These are phyloP conservation scores for Pyricularia sp. DNA, from an alignment of 2,329 filamentous ascomycete genomes.

Conservation along the genomic window DNA sequence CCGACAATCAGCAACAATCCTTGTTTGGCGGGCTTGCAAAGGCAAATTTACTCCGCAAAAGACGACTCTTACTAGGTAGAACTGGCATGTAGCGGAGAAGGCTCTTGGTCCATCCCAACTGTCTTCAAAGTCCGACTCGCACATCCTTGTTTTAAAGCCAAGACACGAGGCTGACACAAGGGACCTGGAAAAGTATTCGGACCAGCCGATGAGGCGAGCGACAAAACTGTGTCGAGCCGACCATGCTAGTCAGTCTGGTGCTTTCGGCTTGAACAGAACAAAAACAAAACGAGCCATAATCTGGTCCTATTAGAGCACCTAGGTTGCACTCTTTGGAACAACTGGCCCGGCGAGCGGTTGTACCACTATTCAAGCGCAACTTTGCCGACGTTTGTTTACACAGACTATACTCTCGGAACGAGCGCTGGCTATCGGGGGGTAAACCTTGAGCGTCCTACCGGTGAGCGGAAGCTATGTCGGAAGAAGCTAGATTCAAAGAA, in stretches of 20 bases:
- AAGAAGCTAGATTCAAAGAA: background rate
- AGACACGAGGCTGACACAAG: background rate
- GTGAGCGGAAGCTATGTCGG: background rate
- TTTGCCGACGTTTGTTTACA: background rate
- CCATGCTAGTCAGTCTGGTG: background rate
- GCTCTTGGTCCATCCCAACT: background rate
- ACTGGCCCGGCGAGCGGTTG: no score
- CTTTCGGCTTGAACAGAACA: background rate
- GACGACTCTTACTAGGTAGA: background rate
- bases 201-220: background rate
- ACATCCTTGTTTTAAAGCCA: background rate
- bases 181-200: background rate
- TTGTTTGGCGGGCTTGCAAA: background rate
- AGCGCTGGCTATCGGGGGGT: background rate
- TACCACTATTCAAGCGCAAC: background rate
- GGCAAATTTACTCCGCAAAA: background rate
- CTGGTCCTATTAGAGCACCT: background rate
- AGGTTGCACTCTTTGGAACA: no score
- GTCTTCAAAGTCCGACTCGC: background rate
- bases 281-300: background rate
- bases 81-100: background rate
- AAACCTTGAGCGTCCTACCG: background rate
- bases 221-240: background rate
- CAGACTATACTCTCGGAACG: background rate
- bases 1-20: background rate